Evolutionary conservation across 805 yeast genomes (phyloP).

Genomic region (Wickerhamiella occidentalis): DNA sequence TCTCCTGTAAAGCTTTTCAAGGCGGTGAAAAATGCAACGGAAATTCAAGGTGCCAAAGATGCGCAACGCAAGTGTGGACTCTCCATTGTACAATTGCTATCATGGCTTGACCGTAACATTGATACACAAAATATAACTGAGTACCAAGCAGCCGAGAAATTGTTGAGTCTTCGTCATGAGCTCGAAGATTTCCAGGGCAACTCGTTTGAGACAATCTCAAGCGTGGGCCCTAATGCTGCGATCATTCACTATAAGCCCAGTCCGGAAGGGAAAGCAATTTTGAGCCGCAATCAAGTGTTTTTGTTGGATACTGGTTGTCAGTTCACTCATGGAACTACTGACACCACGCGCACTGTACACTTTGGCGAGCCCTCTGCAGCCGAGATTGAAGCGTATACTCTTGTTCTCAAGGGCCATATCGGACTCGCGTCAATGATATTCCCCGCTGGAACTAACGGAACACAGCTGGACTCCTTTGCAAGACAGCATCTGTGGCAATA

Average conservation of each 20-base stretch:
- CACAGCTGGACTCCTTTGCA: constrained; percentile 67
- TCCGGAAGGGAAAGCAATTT: constrained; percentile 40
- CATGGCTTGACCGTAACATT: constrained; percentile 69
- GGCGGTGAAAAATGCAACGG: constrained; percentile 61
- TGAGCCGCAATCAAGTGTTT: constrained; percentile 58
- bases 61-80: constrained; percentile 82
- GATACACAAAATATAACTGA: constrained; percentile 37
- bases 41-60: constrained; percentile 52
- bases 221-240: constrained; percentile 68
- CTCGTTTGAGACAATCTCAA: constrained; percentile 62
- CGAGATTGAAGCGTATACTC: constrained; percentile 57
- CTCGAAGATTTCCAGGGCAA: constrained; percentile 39
- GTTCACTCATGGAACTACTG: constrained; percentile 89
- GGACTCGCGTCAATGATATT: constrained; percentile 72
- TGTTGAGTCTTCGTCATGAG: constrained; percentile 33
- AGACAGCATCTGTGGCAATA: constrained; percentile 69
- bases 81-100: constrained; percentile 57
- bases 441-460: constrained; percentile 65
- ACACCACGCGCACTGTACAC: constrained; percentile 80
- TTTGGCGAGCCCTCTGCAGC: constrained; percentile 46
- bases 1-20: constrained; percentile 60
- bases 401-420: constrained; percentile 84
- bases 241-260: constrained; percentile 63
- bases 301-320: constrained; percentile 88
- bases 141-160: constrained; percentile 43